These are phyloP conservation scores for Maudiozyma bulderi DNA, from an alignment of 805 yeast species.

Conservation along the genomic window DNA sequence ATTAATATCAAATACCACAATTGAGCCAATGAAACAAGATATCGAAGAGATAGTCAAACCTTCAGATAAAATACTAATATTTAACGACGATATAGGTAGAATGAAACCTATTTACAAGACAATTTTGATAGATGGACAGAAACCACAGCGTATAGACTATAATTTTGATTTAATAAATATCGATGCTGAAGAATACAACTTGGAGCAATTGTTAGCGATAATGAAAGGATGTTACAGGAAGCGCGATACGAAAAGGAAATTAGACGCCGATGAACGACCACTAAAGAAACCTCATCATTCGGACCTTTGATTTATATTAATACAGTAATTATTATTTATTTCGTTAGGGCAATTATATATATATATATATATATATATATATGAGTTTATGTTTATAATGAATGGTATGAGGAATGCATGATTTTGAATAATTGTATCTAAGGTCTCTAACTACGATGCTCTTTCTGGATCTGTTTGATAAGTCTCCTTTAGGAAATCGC, in stretches of 20 bases:
- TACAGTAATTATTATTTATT: neutral
- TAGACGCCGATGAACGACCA: neutral
- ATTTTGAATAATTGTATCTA: neutral
- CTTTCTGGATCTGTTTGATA: neutral
- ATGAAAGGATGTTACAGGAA: constrained; percentile 29
- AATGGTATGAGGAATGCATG: neutral
- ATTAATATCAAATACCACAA: constrained; percentile 1
- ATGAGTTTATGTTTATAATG: neutral
- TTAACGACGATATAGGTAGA: constrained; percentile 31
- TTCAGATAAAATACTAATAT: constrained; percentile 22
- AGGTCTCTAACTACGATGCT: neutral
- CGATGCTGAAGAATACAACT: constrained; percentile 39
- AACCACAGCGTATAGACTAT: constrained; percentile 46
- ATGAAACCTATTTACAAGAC: constrained; percentile 38
- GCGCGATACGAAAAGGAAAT: neutral
- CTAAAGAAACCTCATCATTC: too few relatives aligned
- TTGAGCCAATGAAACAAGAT: constrained; percentile 2
- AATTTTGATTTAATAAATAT: constrained; percentile 52
- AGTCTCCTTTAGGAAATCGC: constrained; percentile 6
- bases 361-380: neutral
- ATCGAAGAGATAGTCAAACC: neutral
- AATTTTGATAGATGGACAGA: constrained; percentile 45
- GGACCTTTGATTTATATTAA: too few relatives aligned
- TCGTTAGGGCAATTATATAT: neutral
- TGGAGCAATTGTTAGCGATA: constrained; percentile 54